phyloP scores from a whole-genome alignment of 2,329 filamentous ascomycete genomes.

The Scleromitrula shiraiana region DNA sequence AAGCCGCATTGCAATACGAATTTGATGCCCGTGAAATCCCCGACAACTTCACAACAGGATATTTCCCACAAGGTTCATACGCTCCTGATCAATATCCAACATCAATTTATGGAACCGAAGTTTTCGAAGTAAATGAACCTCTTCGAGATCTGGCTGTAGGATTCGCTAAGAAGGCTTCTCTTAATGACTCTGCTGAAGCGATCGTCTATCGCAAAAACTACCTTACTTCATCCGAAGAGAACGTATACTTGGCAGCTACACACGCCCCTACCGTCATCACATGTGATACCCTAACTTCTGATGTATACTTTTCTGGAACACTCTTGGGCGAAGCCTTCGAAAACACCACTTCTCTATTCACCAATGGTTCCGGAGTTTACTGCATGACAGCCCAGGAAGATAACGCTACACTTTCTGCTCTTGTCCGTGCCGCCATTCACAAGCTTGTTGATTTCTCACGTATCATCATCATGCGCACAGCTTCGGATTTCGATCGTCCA shows the following conservation, averaged over 20 bases:
- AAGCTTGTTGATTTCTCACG: slow-evolving; percentile 56
- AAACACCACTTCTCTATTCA: slow-evolving; percentile 54
- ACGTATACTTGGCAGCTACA: slow-evolving; percentile 38
- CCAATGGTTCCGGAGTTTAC: slow-evolving; percentile 59
- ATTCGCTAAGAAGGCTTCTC: slow-evolving; percentile 43
- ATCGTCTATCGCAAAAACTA: slow-evolving; percentile 48
- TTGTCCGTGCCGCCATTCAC: slow-evolving; percentile 48
- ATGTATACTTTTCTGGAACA: slow-evolving; percentile 62
- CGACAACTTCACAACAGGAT: slow-evolving; percentile 56
- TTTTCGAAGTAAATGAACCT: slow-evolving; percentile 56
- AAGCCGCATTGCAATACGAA: slow-evolving; percentile 70
- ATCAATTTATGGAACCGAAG: slow-evolving; percentile 59
- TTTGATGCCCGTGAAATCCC: slow-evolving; percentile 64
- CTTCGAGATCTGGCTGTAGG: slow-evolving; percentile 45
- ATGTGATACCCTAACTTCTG: slow-evolving; percentile 62
- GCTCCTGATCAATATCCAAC: slow-evolving; percentile 48
- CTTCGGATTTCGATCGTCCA: slow-evolving; percentile 64
- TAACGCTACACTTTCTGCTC: slow-evolving; percentile 58
- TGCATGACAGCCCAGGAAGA: slow-evolving; percentile 69
- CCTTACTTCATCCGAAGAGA: slow-evolving; percentile 33
- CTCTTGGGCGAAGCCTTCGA: slow-evolving; percentile 56
- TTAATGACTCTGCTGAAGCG: slow-evolving; percentile 44
- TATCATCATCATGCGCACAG: slow-evolving; percentile 61
- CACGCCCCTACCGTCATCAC: slow-evolving; percentile 47
- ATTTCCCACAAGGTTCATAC: slow-evolving; percentile 55